phyloP scores from a whole-genome alignment of 129 eudicot species.

The Deinandra increscens region DNA sequence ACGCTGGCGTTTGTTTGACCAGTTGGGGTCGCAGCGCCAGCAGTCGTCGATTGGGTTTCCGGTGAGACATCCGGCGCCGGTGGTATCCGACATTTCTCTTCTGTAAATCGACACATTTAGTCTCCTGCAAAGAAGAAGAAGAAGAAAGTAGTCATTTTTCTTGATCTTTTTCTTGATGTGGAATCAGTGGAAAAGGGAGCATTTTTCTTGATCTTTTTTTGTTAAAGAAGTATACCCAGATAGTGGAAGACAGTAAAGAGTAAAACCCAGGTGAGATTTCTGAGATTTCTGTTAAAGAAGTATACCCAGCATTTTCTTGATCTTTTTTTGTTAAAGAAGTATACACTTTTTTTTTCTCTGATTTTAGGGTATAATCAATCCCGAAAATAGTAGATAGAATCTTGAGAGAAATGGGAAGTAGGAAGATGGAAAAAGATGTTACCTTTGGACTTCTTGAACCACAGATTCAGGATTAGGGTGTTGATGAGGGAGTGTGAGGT shows the following conservation, averaged over 20 bases:
- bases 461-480: constrained; percentile 91
- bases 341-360: too few species aligned
- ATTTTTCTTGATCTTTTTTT: background rate
- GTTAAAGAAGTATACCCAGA: constrained; percentile 13
- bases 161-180: background rate
- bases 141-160: background rate
- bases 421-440: constrained; percentile 12
- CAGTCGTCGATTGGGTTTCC: constrained; percentile 99
- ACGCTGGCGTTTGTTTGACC: constrained; percentile 72
- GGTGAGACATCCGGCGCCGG: constrained; percentile 47
- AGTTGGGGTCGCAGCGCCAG: constrained; percentile 88
- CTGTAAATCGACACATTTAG: constrained; percentile 63
- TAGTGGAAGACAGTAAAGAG: constrained; percentile 17
- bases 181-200: too few species aligned
- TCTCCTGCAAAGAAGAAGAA: constrained; percentile 68
- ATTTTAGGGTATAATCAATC: too few species aligned
- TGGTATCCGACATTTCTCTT: constrained; percentile 49
- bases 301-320: too few species aligned
- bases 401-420: background rate
- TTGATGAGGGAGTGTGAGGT: constrained; percentile 85
- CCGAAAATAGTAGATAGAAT: background rate
- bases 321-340: too few species aligned
- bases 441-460: constrained; percentile 81
- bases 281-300: too few species aligned
- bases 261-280: constrained; percentile 27